phyloP scores from a whole-genome alignment of 129 eudicot genomes.

The Flaveria linearis region DNA sequence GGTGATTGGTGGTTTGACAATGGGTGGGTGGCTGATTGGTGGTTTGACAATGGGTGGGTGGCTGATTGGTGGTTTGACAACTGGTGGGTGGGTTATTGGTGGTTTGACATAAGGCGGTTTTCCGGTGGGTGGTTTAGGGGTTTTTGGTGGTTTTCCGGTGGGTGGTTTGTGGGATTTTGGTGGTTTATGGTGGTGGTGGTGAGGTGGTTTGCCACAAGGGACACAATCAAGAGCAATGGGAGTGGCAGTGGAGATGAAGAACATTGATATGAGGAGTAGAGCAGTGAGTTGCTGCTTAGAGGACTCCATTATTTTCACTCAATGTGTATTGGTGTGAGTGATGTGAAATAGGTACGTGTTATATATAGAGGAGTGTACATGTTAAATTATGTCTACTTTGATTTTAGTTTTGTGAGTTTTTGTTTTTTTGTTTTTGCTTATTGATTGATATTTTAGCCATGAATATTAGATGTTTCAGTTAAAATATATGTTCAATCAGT shows the following conservation, averaged over 20 bases:
- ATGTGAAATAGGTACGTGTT: conserved; percentile 21
- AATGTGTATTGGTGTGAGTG: conserved; percentile 12
- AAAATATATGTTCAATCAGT: neutral
- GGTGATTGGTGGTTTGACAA: conserved; percentile 38
- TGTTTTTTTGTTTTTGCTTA: neutral
- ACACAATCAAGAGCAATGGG: conserved; percentile 67
- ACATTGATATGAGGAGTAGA: conserved; percentile 67
- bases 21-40: conserved; percentile 31
- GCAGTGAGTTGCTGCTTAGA: conserved; percentile 57
- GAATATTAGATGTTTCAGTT: neutral
- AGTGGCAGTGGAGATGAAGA: conserved; percentile 53
- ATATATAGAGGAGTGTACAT: conserved; percentile 33
- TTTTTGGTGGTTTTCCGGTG: no score
- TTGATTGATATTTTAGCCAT: neutral
- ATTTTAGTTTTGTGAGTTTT: neutral
- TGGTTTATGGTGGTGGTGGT: conserved; percentile 21
- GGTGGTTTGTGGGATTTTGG: no score
- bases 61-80: conserved; percentile 20
- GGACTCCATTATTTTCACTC: conserved; percentile 40
- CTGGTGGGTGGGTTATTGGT: no score
- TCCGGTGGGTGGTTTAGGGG: no score
- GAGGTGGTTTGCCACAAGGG: conserved; percentile 41
- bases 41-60: conserved; percentile 31
- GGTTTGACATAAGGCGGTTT: no score
- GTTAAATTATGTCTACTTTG: neutral